phyloP scores from a whole-genome alignment of 1,284 basidiomycete genomes.

The Pholiota adiposa region DNA sequence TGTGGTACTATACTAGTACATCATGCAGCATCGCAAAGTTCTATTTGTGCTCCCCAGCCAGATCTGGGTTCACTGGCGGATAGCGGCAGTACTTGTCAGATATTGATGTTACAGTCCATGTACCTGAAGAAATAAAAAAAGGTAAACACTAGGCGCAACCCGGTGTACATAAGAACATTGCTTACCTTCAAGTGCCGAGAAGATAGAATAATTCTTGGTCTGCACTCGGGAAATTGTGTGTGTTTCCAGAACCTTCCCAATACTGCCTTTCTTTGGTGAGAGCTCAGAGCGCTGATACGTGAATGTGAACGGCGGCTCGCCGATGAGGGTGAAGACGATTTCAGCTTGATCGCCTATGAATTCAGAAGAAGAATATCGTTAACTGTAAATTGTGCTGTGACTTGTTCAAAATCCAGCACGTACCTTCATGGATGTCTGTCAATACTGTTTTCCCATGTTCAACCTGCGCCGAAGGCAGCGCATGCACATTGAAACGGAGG shows the following conservation, averaged over 20 bases:
- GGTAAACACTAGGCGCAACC: constrained; percentile 3
- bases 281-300: constrained; percentile 86
- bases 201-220: constrained; percentile 83
- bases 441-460: constrained; percentile 81
- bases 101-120: constrained; percentile 92
- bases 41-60: constrained; percentile 37
- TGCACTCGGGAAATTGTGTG: constrained; percentile 86
- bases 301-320: constrained; percentile 95
- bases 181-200: constrained; percentile 85
- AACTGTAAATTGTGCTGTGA: too few relatives aligned
- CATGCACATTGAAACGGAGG: constrained; percentile 78
- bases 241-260: constrained; percentile 82
- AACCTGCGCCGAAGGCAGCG: constrained; percentile 87
- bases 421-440: constrained; percentile 89
- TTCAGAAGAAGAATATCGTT: constrained; percentile 5
- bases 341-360: constrained; percentile 85
- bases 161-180: constrained; percentile 1
- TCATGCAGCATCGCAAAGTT: not conserved
- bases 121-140: constrained; percentile 52
- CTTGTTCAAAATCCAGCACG: too few relatives aligned
- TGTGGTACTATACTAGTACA: constrained; percentile 2
- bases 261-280: constrained; percentile 62
- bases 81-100: constrained; percentile 86
- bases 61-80: constrained; percentile 54
- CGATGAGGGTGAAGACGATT: constrained; percentile 87